phyloP scores from a whole-genome alignment of 805 yeast species.

The Candida montana region DNA sequence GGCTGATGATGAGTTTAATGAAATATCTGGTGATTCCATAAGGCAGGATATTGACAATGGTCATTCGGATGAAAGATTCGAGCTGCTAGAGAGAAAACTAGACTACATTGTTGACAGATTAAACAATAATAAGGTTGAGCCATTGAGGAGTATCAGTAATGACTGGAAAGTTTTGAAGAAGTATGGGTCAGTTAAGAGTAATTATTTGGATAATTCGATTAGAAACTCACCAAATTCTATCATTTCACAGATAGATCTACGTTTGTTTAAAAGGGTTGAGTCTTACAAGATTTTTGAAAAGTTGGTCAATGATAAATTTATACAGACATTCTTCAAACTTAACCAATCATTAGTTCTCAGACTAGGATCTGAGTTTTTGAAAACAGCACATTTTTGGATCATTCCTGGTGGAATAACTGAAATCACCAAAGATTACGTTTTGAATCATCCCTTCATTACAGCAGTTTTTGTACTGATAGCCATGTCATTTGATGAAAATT shows the following conservation, averaged over 20 bases:
- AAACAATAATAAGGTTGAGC: slow-evolving; percentile 12
- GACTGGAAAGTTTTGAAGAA: slow-evolving; percentile 12
- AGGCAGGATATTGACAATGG: not conserved
- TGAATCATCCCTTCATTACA: slow-evolving; percentile 47
- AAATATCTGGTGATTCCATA: slow-evolving; percentile 17
- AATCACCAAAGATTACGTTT: slow-evolving; percentile 40
- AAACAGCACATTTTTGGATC: slow-evolving; percentile 55
- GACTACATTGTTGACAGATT: slow-evolving; percentile 25
- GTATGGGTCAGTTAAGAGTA: slow-evolving; percentile 16
- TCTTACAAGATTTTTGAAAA: slow-evolving; percentile 27
- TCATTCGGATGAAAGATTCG: slow-evolving; percentile 9
- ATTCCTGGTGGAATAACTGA: slow-evolving; percentile 55
- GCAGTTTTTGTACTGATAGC: slow-evolving; percentile 50
- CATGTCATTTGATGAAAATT: slow-evolving; percentile 52
- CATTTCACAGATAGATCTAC: slow-evolving; percentile 33
- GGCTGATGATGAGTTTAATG: slow-evolving; percentile 25
- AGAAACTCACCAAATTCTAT: slow-evolving; percentile 33
- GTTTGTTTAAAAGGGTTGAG: slow-evolving; percentile 31
- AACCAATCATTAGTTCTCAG: slow-evolving; percentile 39
- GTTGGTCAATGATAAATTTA: slow-evolving; percentile 37
- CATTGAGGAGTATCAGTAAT: not conserved
- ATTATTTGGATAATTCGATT: slow-evolving; percentile 23
- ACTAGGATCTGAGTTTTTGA: slow-evolving; percentile 43
- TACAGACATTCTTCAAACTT: slow-evolving; percentile 36
- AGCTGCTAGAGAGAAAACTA: slow-evolving; percentile 15